Evolutionary conservation across 2,329 filamentous ascomycete genomes (phyloP).

Genomic region (Colletotrichum zoysiae): DNA sequence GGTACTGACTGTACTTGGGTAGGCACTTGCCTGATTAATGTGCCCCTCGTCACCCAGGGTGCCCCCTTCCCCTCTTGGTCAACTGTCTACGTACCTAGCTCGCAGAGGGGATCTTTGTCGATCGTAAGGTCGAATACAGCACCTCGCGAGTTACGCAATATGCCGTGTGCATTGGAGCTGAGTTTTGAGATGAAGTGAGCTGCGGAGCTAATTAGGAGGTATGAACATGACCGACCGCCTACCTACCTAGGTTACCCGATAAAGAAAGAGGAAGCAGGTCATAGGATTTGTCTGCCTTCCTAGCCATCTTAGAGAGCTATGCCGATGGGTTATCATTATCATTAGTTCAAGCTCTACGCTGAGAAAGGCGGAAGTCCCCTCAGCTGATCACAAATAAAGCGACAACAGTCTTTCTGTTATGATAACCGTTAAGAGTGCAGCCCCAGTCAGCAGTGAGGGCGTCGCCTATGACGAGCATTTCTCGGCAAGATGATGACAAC

Average conservation of each 20-base stretch:
- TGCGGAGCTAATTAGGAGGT: conserved; percentile 3
- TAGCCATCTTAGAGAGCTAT: too few relatives aligned
- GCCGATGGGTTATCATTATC: background rate
- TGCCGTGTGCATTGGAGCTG: conserved; percentile 13
- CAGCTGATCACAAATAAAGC: background rate
- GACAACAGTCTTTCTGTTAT: background rate
- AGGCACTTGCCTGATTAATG: too few relatives aligned
- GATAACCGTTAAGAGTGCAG: background rate
- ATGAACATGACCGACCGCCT: background rate
- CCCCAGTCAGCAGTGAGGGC: conserved; percentile 25
- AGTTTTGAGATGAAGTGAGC: conserved; percentile 19
- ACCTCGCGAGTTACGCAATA: background rate
- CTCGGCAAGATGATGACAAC: conserved; percentile 6
- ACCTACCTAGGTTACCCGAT: background rate
- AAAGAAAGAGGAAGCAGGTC: background rate
- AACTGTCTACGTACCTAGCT: too few relatives aligned
- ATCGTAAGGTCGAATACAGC: too few relatives aligned
- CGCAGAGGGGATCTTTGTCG: too few relatives aligned
- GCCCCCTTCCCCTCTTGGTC: conserved; percentile 4
- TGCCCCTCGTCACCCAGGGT: conserved; percentile 4
- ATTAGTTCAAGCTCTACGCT: too few relatives aligned
- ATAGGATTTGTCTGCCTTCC: too few relatives aligned
- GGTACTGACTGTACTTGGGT: background rate
- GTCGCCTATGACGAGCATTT: conserved; percentile 27
- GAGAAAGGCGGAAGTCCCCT: background rate